Evolutionary conservation across 1,284 basidiomycete species (phyloP), one percentile per base, ranked within the genome.

Genomic region (Laetiporus sulphureus): DNA sequence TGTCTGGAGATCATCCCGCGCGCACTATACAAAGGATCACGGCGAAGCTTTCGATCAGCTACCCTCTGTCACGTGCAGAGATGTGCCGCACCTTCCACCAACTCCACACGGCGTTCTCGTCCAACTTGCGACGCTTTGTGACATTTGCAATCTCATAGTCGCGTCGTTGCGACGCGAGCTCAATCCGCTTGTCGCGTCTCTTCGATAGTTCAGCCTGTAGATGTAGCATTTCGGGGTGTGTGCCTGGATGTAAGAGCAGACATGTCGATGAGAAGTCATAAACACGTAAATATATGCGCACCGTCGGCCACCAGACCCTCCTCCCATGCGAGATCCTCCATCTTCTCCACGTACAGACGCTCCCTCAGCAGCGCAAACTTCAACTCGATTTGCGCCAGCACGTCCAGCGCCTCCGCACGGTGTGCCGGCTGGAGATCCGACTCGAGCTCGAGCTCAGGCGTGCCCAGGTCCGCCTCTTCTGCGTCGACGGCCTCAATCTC

Each of bases 161-260:
- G 33, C 80, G 75, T 52, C 83, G 79, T 48, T 77, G 77, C 13
- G 77, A 73, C 1, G 87, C 83, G 4, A 91, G 70, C 42, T 83
- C 78, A 5, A 87, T 64, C 2, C 86, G 77, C 44, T 83, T 81
- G 55, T 87, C 82, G 37, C 83, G 76, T 44, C 90, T 69, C 42
- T 73, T 74, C 5, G 79, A 75, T 6, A 92, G 69, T 49, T 91
- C 84, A 19, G 70, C 72, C 38, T 87, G 85, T 3, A 94, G 66
- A 57, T 91, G 80, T 13, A 84, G 67, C 44, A 92, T 67, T 57
- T 94, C 91, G 0, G 91, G 91, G 55, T 94, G 91, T 1, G 76
- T 75, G 24, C 79, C 90, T 85, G 54, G 32, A 15, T 22, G 20
- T 39, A 46, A 20, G 16, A 15, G 16, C 24, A 8, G 3, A 19